Evolutionary conservation across 495 filamentous ascomycete species (phyloP).

Genomic region (Cetradonia linearis): DNA sequence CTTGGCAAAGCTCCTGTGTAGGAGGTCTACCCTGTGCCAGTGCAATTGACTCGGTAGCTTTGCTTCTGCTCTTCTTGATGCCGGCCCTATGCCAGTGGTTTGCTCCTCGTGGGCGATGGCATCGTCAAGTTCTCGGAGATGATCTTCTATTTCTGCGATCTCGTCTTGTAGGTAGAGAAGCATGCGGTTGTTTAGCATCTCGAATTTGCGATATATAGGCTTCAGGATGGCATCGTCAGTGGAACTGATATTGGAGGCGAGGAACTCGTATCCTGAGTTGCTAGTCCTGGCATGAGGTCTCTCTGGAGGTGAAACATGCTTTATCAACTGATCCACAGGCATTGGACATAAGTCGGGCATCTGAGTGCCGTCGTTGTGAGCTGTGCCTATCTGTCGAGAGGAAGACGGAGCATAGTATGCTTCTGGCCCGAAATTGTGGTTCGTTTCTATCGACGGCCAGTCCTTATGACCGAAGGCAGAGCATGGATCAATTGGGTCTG

Average conservation of each 20-base stretch:
- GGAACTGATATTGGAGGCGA: slow-evolving; percentile 51
- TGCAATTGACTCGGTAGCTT: slow-evolving; percentile 59
- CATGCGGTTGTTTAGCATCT: slow-evolving; percentile 72
- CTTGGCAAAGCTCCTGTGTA: slow-evolving; percentile 63
- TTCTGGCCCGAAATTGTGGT: slow-evolving; percentile 17
- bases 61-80: slow-evolving; percentile 58
- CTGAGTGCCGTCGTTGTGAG: slow-evolving; percentile 5
- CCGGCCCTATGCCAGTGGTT: slow-evolving; percentile 39
- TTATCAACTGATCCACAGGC: slow-evolving; percentile 5
- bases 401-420: slow-evolving; percentile 18
- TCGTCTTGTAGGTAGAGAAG: slow-evolving; percentile 83
- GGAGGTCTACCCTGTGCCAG: slow-evolving; percentile 57
- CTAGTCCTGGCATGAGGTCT: slow-evolving; percentile 21
- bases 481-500: slow-evolving; percentile 4
- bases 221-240: slow-evolving; percentile 36
- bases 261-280: slow-evolving; percentile 53
- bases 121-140: slow-evolving; percentile 59
- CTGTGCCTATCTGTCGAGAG: neutral
- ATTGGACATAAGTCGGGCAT: slow-evolving; percentile 13
- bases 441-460: slow-evolving; percentile 13
- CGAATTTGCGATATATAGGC: slow-evolving; percentile 80
- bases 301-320: slow-evolving; percentile 21
- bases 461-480: slow-evolving; percentile 13
- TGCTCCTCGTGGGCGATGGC: slow-evolving; percentile 42
- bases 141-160: slow-evolving; percentile 66